These are phyloP conservation scores for Pseudohalonectria lignicola DNA, from an alignment of 2,329 filamentous ascomycete species.

Conservation along the genomic window DNA sequence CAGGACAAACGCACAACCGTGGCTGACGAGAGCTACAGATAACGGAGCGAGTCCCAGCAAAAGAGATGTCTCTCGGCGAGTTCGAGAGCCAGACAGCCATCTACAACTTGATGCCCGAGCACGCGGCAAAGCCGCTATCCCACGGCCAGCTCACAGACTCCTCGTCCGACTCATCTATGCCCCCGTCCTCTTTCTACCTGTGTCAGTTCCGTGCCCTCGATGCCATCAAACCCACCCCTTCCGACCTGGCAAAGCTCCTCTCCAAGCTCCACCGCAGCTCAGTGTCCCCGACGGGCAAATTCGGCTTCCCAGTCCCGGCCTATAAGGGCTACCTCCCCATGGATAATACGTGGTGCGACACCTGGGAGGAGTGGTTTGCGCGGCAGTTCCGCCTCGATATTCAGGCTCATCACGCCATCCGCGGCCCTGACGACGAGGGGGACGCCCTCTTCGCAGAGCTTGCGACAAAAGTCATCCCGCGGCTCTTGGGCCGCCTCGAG, in stretches of 20 bases:
- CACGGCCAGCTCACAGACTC: background rate
- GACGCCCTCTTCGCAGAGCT: conserved; percentile 7
- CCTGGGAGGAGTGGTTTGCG: background rate
- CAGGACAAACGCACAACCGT: too few species aligned
- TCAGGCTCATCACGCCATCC: background rate
- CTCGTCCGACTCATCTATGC: background rate
- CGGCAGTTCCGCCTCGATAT: background rate
- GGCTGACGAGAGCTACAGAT: background rate
- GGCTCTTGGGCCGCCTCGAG: conserved; percentile 13
- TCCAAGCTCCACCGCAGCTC: background rate
- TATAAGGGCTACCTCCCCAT: background rate
- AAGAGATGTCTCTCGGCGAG: background rate
- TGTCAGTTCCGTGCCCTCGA: background rate
- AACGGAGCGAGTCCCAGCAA: background rate
- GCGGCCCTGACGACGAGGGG: background rate
- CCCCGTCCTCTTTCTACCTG: background rate
- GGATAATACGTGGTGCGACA: background rate
- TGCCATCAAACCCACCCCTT: background rate
- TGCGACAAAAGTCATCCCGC: conserved; percentile 8
- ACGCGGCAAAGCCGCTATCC: background rate
- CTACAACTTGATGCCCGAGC: background rate
- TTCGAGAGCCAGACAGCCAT: background rate
- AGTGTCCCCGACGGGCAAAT: background rate
- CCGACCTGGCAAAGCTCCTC: background rate
- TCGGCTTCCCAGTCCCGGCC: background rate